phyloP scores from a whole-genome alignment of 2,329 filamentous ascomycete species.

The Ophiosphaerella korrae region DNA sequence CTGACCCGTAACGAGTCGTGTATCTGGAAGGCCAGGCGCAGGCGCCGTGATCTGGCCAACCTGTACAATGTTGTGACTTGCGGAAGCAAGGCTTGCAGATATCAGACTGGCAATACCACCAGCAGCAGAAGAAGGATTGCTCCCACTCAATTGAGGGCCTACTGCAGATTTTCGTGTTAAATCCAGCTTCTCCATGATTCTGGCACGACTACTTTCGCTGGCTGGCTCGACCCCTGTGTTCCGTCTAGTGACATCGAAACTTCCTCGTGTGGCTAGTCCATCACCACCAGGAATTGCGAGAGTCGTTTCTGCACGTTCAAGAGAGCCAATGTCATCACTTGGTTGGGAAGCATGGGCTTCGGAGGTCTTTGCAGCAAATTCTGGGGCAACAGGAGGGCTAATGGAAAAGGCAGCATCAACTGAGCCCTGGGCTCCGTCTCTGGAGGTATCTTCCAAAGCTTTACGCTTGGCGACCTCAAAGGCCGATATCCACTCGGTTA shows the following conservation, averaged over 20 bases:
- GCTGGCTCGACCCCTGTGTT: constrained; percentile 63
- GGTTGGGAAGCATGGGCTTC: constrained; percentile 66
- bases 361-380: constrained; percentile 81
- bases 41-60: constrained; percentile 57
- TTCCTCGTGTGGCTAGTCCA: constrained; percentile 63
- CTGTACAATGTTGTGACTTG: constrained; percentile 79
- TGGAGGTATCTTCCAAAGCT: constrained; percentile 76
- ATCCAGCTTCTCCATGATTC: constrained; percentile 92
- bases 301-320: constrained; percentile 65
- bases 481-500: constrained; percentile 92
- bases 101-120: constrained; percentile 83
- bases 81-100: constrained; percentile 73
- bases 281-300: constrained; percentile 68
- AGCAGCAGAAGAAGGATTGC: constrained; percentile 53
- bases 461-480: constrained; percentile 95
- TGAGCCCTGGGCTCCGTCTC: constrained; percentile 54
- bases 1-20: constrained; percentile 43
- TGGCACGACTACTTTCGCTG: constrained; percentile 72
- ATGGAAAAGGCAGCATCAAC: constrained; percentile 86
- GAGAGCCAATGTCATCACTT: constrained; percentile 58
- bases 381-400: constrained; percentile 82
- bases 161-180: constrained; percentile 79
- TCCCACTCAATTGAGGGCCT: constrained; percentile 51
- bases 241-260: constrained; percentile 70
- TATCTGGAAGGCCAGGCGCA: constrained; percentile 44